Percentiles rank a stretch among this genome's conserved stretches.
These are phyloP conservation scores for Orbilia ellipsospora DNA, from an alignment of 2,329 filamentous ascomycete species.

Conservation along the genomic window DNA sequence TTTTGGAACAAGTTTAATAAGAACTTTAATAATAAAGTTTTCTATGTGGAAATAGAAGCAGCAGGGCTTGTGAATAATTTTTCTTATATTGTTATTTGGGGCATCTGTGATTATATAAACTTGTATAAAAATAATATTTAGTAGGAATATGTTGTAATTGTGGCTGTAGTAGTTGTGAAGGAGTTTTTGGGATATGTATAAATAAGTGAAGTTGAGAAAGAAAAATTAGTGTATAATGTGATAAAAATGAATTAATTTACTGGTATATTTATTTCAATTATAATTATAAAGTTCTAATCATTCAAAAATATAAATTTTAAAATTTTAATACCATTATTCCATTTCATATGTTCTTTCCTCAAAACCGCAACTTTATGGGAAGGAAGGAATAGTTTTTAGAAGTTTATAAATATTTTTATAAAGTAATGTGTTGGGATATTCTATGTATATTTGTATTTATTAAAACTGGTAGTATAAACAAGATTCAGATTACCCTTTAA, in stretches of 20 bases:
- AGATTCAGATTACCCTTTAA: slow-evolving; percentile 23
- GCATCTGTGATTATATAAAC: slow-evolving; percentile 57
- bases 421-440: not conserved
- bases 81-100: slow-evolving; percentile 19
- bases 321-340: slow-evolving; percentile 9
- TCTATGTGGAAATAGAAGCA: slow-evolving; percentile 28
- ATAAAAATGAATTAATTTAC: not conserved
- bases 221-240: not conserved
- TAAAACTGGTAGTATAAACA: slow-evolving; percentile 17
- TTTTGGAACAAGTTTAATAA: not conserved
- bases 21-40: not conserved
- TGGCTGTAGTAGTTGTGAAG: not conserved
- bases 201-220: not conserved
- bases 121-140: slow-evolving; percentile 62
- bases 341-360: slow-evolving; percentile 7
- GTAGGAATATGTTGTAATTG: slow-evolving; percentile 56
- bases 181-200: not conserved
- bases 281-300: not conserved
- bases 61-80: slow-evolving; percentile 60
- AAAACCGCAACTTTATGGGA: slow-evolving; percentile 21
- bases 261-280: not conserved
- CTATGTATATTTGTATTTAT: not conserved
- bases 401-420: not conserved
- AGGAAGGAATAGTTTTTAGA: slow-evolving; percentile 3
- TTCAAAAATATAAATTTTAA: not conserved